Conservation (phyloP, 1,284 basidiomycete species). For the Cutaneotrichosporon sp. region DNA sequence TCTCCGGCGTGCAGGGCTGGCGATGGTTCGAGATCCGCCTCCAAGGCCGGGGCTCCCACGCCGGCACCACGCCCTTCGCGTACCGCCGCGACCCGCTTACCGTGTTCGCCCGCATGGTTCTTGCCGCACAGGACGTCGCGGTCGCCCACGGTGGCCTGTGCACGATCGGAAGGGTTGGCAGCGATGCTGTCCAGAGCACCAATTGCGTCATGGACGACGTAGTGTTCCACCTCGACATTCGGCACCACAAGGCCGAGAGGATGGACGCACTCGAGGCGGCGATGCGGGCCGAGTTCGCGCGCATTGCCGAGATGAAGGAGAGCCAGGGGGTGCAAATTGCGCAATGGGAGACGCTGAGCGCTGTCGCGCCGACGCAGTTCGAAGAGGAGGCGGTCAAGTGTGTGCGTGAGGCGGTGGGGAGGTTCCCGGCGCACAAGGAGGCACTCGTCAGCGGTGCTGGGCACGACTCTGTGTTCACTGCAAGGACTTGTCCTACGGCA, state of each 20-base stretch:
- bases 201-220: constrained; percentile 24
- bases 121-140: constrained; percentile 16
- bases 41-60: constrained; percentile 23
- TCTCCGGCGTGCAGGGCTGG: constrained; percentile 28
- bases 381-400: constrained; percentile 5
- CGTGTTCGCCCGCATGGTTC: constrained; percentile 14
- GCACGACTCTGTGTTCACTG: constrained; percentile 18
- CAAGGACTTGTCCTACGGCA: constrained; percentile 21
- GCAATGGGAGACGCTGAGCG: constrained; percentile 3
- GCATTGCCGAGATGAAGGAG: background rate
- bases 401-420: background rate
- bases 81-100: constrained; percentile 23
- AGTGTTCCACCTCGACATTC: constrained; percentile 24
- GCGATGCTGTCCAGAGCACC: constrained; percentile 11
- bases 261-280: constrained; percentile 17
- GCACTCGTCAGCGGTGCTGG: constrained; percentile 21
- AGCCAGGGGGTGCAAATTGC: background rate
- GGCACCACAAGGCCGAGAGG: constrained; percentile 15
- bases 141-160: constrained; percentile 12
- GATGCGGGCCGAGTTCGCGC: constrained; percentile 1
- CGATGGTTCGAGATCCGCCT: constrained; percentile 27
- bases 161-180: constrained; percentile 20
- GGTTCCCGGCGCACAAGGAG: background rate
- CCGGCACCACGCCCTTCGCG: constrained; percentile 28
- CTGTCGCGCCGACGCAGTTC: constrained; percentile 6